Conservation (phyloP, 805 yeast genomes). For the Monosporozyma servazzii region DNA sequence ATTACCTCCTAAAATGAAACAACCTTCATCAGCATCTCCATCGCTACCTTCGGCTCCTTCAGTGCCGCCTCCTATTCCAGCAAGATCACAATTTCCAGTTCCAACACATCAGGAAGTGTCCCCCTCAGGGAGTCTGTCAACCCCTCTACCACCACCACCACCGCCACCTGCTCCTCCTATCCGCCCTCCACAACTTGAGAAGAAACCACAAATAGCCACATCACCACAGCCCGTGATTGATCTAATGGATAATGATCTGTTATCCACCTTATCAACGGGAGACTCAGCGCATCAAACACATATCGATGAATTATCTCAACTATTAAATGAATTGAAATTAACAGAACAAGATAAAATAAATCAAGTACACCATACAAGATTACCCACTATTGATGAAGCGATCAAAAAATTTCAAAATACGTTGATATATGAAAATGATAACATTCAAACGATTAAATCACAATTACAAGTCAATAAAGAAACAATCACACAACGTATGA, state of each 20-base stretch:
- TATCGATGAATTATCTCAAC: background rate
- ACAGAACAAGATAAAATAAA: background rate
- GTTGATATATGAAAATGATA: conserved; percentile 1
- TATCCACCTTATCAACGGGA: background rate
- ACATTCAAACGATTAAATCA: background rate
- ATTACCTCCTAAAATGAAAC: conserved; percentile 6
- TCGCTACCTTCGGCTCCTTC: background rate
- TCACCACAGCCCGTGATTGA: conserved; percentile 2
- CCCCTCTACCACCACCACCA: background rate
- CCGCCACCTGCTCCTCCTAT: background rate
- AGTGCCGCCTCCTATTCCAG: background rate
- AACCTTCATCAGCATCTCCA: background rate
- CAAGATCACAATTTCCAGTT: background rate
- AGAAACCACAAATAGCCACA: background rate
- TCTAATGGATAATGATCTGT: conserved; percentile 8
- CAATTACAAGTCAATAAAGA: background rate
- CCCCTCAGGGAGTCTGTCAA: background rate
- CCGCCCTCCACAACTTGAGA: background rate
- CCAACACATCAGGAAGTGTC: background rate
- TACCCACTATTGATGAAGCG: background rate
- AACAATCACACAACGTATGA: background rate
- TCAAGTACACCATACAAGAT: background rate
- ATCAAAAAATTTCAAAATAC: background rate
- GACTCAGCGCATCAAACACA: background rate
- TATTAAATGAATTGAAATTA: background rate